Base-by-base conservation (phyloP, 2,329 filamentous ascomycete genomes). In the Saccharata proteae region DNA sequence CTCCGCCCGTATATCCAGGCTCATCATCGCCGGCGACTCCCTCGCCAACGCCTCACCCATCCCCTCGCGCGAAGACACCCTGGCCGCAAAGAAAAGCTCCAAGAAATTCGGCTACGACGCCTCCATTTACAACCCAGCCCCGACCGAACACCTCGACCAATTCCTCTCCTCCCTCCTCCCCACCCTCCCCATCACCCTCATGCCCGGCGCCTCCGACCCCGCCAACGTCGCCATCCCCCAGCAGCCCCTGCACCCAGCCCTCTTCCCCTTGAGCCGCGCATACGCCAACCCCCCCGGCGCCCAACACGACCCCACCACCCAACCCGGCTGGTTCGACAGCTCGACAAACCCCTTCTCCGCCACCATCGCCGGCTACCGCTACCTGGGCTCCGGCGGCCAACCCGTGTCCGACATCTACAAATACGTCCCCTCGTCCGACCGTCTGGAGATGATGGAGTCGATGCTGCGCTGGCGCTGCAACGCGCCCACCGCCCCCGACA, bases 51-150 rank as follows among this genome's bases (percentile, higher is more conserved):
- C 51, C 26, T 62, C 52, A 15, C 63, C 57, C 7, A 62, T 65
- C 12, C 55, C 62, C 0, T 54, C 58, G 5, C 51, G 61, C 28
- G 60, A 69, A 35, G 61, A 64, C 30, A n/a, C n/a, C n/a, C 48
- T 65, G 19, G 49, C 48, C 13, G 48, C 44, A 6, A 49, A 49
- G 49, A 65, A 49, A 43, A 38, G 44, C 47, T 2, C 58, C 30
- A 93, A 84, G 54, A 93, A 92, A 52, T 96, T 94, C 58, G 88
- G 90, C 38, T 96, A 96, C 60, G 90, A 98, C 54, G 75, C 82
- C 35, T 77, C 78, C 33, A 59, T 80, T 1, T 98, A 94, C 64
- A 93, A 98, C 50, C 68, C 88, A 2, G 65, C 80, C 2, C 90
- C 90, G 1, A 85, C 83, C 3, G 74, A 80, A 35, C 77, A 82